Base-by-base conservation (phyloP, 2,329 filamentous ascomycete species). In the Colletotrichum aenigma region DNA sequence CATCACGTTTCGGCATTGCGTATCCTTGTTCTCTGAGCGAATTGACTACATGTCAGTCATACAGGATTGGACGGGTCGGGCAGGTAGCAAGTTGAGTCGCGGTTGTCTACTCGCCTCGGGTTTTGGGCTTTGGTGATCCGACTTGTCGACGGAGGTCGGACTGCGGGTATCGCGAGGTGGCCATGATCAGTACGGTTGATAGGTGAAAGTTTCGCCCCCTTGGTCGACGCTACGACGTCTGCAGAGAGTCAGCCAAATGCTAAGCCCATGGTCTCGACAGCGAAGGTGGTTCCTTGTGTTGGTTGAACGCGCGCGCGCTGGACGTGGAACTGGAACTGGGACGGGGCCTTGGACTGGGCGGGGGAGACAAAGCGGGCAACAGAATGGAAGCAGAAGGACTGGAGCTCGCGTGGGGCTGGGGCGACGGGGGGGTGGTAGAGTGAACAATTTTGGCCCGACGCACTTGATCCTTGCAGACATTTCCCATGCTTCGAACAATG, bases 1-100 rank as follows among this genome's bases (percentile, higher is more conserved):
- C 77, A 96, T 91, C 77, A 98, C 94, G 86, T 98, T 98, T 82
- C 96, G 94, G 86, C 96, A 98, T 73, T 96, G 90, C 8, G 95
- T 98, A 83, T 97, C 96, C 86, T 96, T 97, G 84, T 94, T 94
- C 86, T 95, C 93, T 94, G 79, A 61, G 72, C 73, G 58, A 69
- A 66, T 68, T 73, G 61, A 69, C 55, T 66, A 52, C 55, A 60
- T 64, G 70, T 82, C 76, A 81, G 78, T 66, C 16, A 65, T 56
- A 21, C 10, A 36, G 71, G 21, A 48, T 34, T 61, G 21, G 18
- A 21, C 16, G 52, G 70, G 16, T 58, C 52, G 61, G 74, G 80
- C 69, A 78, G 79, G 67, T 52, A 43, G 48, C 28, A 12, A 15
- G 36, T n/a, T 48, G 18, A 48, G n/a, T 48, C 43, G n/a, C 26